phyloP scores from a whole-genome alignment of 2,329 filamentous ascomycete genomes.

The Clarireedia hainanense region DNA sequence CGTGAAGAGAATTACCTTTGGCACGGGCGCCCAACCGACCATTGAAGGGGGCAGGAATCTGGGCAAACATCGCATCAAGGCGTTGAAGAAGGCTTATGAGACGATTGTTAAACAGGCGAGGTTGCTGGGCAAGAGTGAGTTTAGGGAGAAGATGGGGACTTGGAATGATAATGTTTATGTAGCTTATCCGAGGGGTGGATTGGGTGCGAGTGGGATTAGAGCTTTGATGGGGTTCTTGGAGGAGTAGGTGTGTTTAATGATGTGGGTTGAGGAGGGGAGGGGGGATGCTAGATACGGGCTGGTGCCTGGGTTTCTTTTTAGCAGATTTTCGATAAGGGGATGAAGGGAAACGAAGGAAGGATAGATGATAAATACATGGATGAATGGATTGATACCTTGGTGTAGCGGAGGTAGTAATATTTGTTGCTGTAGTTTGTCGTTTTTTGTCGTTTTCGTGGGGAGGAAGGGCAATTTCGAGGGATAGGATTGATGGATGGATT shows the following conservation, averaged over 20 bases:
- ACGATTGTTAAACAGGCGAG: slow-evolving; percentile 74
- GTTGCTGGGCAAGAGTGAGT: slow-evolving; percentile 77
- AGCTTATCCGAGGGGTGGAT: slow-evolving; percentile 78
- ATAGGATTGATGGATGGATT: too few relatives aligned
- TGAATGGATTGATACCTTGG: neutral
- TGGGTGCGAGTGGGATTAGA: slow-evolving; percentile 73
- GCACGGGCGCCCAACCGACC: slow-evolving; percentile 68
- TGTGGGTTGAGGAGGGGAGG: too few relatives aligned
- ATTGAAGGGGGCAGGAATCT: slow-evolving; percentile 76
- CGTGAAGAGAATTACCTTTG: slow-evolving; percentile 70
- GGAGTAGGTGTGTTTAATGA: slow-evolving; percentile 28
- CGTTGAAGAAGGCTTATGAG: slow-evolving; percentile 76
- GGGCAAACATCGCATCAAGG: slow-evolving; percentile 69
- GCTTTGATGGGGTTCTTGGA: slow-evolving; percentile 90
- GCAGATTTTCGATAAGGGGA: too few relatives aligned
- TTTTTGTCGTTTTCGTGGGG: too few relatives aligned
- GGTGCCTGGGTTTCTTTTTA: too few relatives aligned
- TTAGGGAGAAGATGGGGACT: slow-evolving; percentile 84
- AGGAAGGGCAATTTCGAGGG: too few relatives aligned
- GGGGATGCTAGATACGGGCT: too few relatives aligned
- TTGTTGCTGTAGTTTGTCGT: too few relatives aligned
- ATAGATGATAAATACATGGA: slow-evolving; percentile 34
- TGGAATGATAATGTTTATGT: slow-evolving; percentile 80
- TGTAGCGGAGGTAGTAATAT: neutral
- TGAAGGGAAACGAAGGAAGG: too few relatives aligned